These are phyloP conservation scores for Bonia amplexicaulis DNA, from an alignment of 176 grass and related monocot genomes.

Conservation along the genomic window DNA sequence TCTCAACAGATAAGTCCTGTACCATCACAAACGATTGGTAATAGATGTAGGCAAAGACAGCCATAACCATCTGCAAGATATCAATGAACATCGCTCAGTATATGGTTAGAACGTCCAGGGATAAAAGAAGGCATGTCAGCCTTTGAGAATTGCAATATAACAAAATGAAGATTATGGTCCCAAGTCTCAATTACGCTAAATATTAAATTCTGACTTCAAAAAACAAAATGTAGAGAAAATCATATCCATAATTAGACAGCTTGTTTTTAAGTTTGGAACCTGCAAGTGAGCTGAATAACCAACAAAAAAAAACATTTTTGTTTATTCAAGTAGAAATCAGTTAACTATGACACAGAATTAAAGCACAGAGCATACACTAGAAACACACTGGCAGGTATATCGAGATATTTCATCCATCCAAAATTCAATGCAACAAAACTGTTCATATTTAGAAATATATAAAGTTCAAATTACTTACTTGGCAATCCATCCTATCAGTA, in stretches of 20 bases:
- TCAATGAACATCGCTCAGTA: neutral
- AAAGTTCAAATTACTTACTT: slow-evolving; percentile 41
- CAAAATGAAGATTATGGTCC: neutral
- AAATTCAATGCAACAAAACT: neutral
- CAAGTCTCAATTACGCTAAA: neutral
- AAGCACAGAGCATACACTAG: neutral
- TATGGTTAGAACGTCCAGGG: no score
- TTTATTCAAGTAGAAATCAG: neutral
- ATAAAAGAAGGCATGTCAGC: no score
- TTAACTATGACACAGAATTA: neutral
- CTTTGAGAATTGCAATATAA: no score
- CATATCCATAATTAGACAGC: neutral
- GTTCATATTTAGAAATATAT: neutral
- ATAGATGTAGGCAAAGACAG: slow-evolving; percentile 87
- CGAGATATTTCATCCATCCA: neutral
- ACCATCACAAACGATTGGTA: slow-evolving; percentile 87
- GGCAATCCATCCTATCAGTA: slow-evolving; percentile 95
- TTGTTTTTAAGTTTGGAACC: neutral
- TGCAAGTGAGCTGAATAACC: neutral
- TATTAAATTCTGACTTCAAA: neutral
- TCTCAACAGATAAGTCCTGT: slow-evolving; percentile 64
- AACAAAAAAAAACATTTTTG: neutral
- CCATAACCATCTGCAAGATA: slow-evolving; percentile 80
- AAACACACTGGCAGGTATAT: neutral
- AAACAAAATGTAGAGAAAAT: neutral